These are phyloP conservation scores for Wallemia ichthyophaga DNA, from an alignment of 1,284 basidiomycete species.

Conservation along the genomic window DNA sequence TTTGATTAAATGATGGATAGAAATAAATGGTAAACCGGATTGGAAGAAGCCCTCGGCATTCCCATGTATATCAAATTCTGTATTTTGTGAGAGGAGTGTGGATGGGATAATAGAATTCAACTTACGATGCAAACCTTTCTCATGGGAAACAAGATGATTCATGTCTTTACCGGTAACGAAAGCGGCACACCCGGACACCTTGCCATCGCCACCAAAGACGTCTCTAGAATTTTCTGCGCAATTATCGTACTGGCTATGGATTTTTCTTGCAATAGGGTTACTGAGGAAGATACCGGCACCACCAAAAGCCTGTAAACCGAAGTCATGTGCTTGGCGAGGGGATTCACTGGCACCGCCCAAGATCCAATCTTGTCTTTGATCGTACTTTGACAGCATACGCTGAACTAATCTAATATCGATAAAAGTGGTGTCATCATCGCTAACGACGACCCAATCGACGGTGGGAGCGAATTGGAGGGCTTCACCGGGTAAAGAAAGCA, in stretches of 20 bases:
- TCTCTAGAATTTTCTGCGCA: conserved; percentile 4
- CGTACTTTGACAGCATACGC: conserved; percentile 9
- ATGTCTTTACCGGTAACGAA: neutral
- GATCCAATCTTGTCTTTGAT: conserved; percentile 7
- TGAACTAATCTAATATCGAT: conserved; percentile 7
- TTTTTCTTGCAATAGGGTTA: conserved; percentile 3
- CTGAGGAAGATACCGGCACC: conserved; percentile 8
- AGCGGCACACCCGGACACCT: neutral
- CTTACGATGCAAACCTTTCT: neutral
- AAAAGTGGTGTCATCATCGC: conserved; percentile 10
- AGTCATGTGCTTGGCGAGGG: neutral
- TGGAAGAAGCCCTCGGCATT: conserved; percentile 5
- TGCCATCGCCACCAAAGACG: conserved; percentile 6
- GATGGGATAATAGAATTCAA: no score
- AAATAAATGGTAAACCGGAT: conserved; percentile 9
- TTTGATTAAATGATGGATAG: conserved; percentile 9
- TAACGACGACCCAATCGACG: conserved; percentile 8
- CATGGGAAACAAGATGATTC: neutral
- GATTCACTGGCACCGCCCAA: conserved; percentile 1
- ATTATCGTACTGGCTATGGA: conserved; percentile 5
- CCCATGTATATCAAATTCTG: neutral
- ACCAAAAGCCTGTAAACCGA: conserved; percentile 4
- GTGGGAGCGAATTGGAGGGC: conserved; percentile 5
- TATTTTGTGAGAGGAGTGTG: neutral
- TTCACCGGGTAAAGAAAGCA: conserved; percentile 6